Conservation (phyloP, 2,329 filamentous ascomycete genomes). For the Cercospora sesami region DNA sequence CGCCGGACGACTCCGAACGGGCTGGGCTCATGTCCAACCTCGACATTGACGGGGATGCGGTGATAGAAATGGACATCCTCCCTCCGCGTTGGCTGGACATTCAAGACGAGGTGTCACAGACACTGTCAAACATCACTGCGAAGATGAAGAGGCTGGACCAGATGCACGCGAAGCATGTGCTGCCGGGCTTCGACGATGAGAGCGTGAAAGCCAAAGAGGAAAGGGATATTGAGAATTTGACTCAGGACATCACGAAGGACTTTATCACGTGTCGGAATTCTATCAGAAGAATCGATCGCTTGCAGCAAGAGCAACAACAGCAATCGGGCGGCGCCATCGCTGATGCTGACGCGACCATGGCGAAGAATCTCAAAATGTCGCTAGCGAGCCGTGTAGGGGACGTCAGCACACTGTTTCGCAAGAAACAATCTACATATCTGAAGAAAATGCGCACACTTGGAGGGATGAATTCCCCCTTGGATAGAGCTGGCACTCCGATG, state of each 20-base stretch:
- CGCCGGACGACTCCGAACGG: constrained; percentile 54
- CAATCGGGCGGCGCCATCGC: constrained; percentile 64
- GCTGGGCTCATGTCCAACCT: constrained; percentile 81
- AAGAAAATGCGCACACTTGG: constrained; percentile 58
- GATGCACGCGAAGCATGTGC: constrained; percentile 92
- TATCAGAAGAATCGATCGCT: constrained; percentile 82
- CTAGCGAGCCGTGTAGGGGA: constrained; percentile 87
- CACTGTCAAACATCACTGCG: constrained; percentile 74
- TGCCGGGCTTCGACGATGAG: constrained; percentile 96
- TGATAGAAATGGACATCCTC: constrained; percentile 97
- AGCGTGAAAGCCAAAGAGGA: constrained; percentile 85
- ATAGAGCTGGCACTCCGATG: constrained; percentile 48
- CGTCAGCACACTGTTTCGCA: constrained; percentile 85
- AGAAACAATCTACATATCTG: constrained; percentile 94
- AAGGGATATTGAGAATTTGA: constrained; percentile 83
- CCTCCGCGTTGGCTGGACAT: constrained; percentile 95
- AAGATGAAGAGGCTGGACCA: constrained; percentile 85
- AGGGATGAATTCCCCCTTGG: constrained; percentile 52
- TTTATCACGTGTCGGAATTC: constrained; percentile 89
- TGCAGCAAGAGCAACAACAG: constrained; percentile 78
- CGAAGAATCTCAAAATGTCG: constrained; percentile 90
- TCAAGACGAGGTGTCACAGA: constrained; percentile 86
- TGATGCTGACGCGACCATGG: constrained; percentile 90
- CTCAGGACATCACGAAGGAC: constrained; percentile 80
- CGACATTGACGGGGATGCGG: constrained; percentile 75